Percentiles rank a stretch among this genome's conserved stretches.
Conservation (phyloP, 768 basidiomycete genomes). For the Dictyophora rubrovolvata region DNA sequence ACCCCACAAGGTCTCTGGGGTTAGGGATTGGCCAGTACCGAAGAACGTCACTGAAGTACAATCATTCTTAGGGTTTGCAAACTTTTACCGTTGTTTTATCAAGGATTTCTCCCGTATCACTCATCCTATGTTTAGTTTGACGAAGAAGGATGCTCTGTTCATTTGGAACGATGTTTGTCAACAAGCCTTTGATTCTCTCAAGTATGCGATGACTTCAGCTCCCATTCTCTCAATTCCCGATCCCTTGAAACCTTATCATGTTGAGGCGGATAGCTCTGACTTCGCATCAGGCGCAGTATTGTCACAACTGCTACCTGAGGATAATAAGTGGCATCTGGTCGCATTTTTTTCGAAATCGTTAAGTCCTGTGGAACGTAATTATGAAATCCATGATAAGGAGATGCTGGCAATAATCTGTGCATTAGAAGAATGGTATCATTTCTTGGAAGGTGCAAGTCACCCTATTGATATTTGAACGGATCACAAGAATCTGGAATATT, state of each 20-base stretch:
- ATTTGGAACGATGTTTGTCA: not conserved
- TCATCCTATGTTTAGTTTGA: conserved; percentile 11
- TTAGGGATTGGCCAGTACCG: not conserved
- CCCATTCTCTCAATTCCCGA: conserved; percentile 27
- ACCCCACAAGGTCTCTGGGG: not conserved
- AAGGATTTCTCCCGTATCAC: conserved; percentile 18
- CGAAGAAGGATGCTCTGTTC: conserved; percentile 13
- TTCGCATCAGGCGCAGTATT: conserved; percentile 10
- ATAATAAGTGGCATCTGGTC: no score
- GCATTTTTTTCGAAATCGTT: no score
- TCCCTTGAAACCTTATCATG: conserved; percentile 13
- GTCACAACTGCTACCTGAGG: no score
- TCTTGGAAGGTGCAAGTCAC: not conserved
- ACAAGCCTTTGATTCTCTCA: not conserved
- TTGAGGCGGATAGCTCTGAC: conserved; percentile 24
- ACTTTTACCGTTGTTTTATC: conserved; percentile 37
- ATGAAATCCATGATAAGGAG: not conserved
- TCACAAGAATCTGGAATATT: no score
- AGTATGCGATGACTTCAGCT: conserved; percentile 15
- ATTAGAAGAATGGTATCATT: not conserved
- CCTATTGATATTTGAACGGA: no score
- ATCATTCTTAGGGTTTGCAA: conserved; percentile 34
- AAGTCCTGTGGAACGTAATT: no score
- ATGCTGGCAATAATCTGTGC: not conserved
- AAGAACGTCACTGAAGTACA: conserved; percentile 20